A percentile compares a stretch with the other conserved stretches of the same genome.
Conservation (phyloP, 2,329 filamentous ascomycete species). For the Chrysoporthe cubensis region DNA sequence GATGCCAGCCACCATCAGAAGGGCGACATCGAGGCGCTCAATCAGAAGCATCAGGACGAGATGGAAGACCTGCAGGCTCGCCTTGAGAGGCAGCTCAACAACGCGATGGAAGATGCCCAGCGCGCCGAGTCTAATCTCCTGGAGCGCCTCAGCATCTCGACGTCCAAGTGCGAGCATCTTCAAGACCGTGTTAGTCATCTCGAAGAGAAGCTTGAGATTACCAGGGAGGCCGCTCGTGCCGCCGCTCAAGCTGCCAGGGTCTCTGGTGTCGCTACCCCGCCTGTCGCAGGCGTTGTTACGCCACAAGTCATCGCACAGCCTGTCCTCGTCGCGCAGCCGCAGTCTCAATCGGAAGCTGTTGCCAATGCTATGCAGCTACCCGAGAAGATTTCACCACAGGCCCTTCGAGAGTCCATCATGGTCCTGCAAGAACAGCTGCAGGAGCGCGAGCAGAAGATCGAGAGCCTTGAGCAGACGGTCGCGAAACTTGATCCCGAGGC, state of each 20-base stretch:
- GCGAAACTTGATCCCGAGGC: constrained; percentile 75
- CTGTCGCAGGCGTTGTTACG: constrained; percentile 42
- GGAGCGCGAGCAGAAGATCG: constrained; percentile 87
- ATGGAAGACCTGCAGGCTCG: constrained; percentile 76
- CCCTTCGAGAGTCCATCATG: constrained; percentile 92
- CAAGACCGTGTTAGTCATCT: constrained; percentile 84
- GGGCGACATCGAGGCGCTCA: constrained; percentile 54
- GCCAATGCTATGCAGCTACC: constrained; percentile 59
- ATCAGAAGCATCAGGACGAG: constrained; percentile 66
- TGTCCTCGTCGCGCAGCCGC: constrained; percentile 31
- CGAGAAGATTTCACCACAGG: constrained; percentile 91
- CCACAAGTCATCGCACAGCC: constrained; percentile 30
- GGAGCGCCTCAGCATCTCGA: constrained; percentile 79
- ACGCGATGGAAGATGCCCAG: constrained; percentile 79
- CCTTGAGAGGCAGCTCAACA: constrained; percentile 74
- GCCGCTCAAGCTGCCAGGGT: constrained; percentile 76
- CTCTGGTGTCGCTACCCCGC: constrained; percentile 39
- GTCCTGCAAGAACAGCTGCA: constrained; percentile 97
- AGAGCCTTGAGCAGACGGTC: constrained; percentile 77
- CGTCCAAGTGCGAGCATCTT: constrained; percentile 82
- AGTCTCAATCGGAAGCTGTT: constrained; percentile 41
- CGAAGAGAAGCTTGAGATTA: constrained; percentile 88
- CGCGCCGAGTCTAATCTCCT: constrained; percentile 78
- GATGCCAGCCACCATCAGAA: constrained; percentile 74
- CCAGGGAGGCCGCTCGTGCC: constrained; percentile 83